Evolutionary conservation across 495 filamentous ascomycete genomes (phyloP).

Genomic region (Penicillium paradoxum): DNA sequence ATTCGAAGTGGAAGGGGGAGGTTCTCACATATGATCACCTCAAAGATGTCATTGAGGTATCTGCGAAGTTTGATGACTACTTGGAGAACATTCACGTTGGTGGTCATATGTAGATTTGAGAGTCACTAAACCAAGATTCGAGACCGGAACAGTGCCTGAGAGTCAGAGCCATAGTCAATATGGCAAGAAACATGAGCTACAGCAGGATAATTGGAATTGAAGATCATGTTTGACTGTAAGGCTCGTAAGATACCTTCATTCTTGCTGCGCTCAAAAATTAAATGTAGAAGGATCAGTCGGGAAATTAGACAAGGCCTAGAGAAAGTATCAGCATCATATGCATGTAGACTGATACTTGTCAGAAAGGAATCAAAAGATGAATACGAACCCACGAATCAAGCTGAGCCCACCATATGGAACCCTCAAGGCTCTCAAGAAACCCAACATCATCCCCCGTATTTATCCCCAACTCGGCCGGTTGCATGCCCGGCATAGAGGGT

Average conservation of each 20-base stretch:
- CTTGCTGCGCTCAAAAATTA: conserved; percentile 1
- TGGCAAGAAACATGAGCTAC: neutral
- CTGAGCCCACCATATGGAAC: conserved; percentile 34
- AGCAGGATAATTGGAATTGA: neutral
- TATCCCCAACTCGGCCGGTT: neutral
- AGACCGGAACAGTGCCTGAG: neutral
- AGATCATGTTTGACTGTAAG: neutral
- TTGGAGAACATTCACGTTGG: neutral
- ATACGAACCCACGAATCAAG: conserved; percentile 33
- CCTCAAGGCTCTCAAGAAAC: conserved; percentile 29
- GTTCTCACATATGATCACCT: conserved; percentile 16
- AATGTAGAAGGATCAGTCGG: conserved; percentile 21
- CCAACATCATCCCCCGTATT: conserved; percentile 6
- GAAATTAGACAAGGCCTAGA: conserved; percentile 25
- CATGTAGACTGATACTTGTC: neutral
- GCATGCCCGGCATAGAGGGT: neutral
- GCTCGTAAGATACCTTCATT: neutral
- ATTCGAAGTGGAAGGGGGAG: conserved; percentile 13
- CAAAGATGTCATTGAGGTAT: conserved; percentile 18
- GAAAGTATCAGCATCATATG: neutral
- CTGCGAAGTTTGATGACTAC: conserved; percentile 10
- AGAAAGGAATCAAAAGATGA: neutral
- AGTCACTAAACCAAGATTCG: neutral
- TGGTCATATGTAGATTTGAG: neutral
- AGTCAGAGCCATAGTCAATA: neutral